These are phyloP conservation scores for Arabis alpina DNA, from an alignment of 345 rosid species.

Conservation along the genomic window DNA sequence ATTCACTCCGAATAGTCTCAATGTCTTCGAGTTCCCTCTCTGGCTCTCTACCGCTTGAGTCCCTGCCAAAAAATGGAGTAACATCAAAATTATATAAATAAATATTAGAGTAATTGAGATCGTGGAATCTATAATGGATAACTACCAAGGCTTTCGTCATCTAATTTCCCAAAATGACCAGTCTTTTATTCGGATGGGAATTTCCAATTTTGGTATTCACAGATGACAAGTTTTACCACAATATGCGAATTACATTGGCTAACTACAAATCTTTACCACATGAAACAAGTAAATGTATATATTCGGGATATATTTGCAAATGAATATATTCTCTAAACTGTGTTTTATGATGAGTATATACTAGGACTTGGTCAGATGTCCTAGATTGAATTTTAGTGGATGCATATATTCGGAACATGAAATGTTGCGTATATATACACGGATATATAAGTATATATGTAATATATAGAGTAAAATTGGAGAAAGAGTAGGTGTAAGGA, in stretches of 20 bases:
- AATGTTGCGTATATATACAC: constrained; percentile 8
- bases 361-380: background rate
- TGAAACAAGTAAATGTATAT: background rate
- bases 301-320: background rate
- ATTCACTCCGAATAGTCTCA: constrained; percentile 90
- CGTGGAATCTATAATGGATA: constrained; percentile 25
- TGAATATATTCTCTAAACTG: background rate
- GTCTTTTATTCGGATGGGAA: background rate
- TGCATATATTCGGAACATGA: constrained; percentile 8
- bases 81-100: background rate
- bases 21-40: constrained; percentile 58
- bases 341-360: background rate
- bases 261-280: constrained; percentile 25
- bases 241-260: constrained; percentile 4
- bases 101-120: background rate
- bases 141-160: constrained; percentile 17
- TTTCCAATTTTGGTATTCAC: constrained; percentile 27
- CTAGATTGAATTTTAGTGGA: background rate
- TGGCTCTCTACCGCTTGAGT: constrained; percentile 47
- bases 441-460: constrained; percentile 8
- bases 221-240: constrained; percentile 28
- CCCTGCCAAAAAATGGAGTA: constrained; percentile 36
- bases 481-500: constrained; percentile 35
- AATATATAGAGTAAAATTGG: constrained; percentile 23
- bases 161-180: constrained; percentile 12